Conservation (phyloP, 116 monocot genomes). For the Dioscorea cayenensis region DNA sequence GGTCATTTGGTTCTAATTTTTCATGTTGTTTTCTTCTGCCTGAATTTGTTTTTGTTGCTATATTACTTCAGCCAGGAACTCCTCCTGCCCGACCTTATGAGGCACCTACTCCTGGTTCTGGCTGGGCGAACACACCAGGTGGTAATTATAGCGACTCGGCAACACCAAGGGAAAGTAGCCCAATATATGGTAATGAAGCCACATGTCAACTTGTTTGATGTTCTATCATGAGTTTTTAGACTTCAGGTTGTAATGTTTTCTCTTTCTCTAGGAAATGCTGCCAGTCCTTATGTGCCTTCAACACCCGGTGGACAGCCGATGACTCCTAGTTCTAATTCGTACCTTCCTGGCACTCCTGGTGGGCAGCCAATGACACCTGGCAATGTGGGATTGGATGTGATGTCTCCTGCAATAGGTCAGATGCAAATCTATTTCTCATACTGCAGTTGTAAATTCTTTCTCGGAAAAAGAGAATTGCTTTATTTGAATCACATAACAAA, state of each 20-base stretch:
- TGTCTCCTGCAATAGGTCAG: conserved; percentile 89
- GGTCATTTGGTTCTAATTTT: not conserved
- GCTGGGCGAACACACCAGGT: conserved; percentile 96
- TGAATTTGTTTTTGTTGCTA: not conserved
- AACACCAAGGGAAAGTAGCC: conserved; percentile 72
- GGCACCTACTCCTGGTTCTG: conserved; percentile 94
- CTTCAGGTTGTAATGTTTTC: not conserved
- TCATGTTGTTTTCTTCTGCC: not conserved
- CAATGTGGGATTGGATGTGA: conserved; percentile 83
- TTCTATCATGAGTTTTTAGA: not conserved
- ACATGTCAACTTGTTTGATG: not conserved
- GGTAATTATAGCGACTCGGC: conserved; percentile 69
- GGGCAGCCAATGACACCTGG: conserved; percentile 99
- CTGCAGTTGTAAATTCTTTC: too few relatives aligned
- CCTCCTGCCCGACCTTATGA: conserved; percentile 82
- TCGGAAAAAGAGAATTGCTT: too few relatives aligned
- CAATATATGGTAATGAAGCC: conserved; percentile 49
- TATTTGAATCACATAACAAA: too few relatives aligned
- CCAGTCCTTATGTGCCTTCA: conserved; percentile 91
- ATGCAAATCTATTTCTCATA: conserved; percentile 1
- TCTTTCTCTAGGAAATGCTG: conserved; percentile 62
- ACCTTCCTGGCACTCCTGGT: conserved; percentile 98
- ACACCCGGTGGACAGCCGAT: conserved; percentile 92
- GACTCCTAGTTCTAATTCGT: conserved; percentile 78
- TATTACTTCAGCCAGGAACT: conserved; percentile 63